phyloP scores from a whole-genome alignment of 2,329 filamentous ascomycete genomes.

The Talaromyces piceae region DNA sequence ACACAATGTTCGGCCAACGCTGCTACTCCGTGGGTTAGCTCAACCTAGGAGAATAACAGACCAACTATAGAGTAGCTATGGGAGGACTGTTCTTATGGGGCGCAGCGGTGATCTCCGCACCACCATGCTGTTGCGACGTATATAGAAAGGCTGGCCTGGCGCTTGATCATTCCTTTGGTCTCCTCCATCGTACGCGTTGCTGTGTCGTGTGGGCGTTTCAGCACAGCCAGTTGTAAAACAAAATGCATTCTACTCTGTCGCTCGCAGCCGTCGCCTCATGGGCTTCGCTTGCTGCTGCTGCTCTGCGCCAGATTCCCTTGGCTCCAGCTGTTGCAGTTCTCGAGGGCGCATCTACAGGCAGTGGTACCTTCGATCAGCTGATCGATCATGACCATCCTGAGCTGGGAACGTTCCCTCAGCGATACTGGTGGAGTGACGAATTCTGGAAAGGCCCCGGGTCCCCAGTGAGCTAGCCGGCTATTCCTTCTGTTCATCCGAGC shows the following conservation, averaged over 20 bases:
- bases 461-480: constrained; percentile 39
- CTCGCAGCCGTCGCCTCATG: constrained; percentile 5
- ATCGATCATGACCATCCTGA: constrained; percentile 52
- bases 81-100: too few relatives aligned
- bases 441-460: constrained; percentile 49
- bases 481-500: background rate
- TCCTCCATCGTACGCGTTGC: background rate
- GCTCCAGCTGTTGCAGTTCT: background rate
- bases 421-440: constrained; percentile 47
- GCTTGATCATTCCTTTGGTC: background rate
- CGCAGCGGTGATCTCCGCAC: background rate
- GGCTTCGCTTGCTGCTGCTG: constrained; percentile 2
- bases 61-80: too few relatives aligned
- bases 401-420: constrained; percentile 50
- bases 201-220: background rate
- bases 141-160: background rate
- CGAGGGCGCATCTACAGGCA: constrained; percentile 6
- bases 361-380: constrained; percentile 45
- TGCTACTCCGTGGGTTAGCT: too few relatives aligned
- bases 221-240: background rate
- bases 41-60: too few relatives aligned
- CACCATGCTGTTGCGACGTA: background rate
- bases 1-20: too few relatives aligned
- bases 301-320: background rate
- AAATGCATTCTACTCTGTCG: constrained; percentile 7